Conservation (phyloP, 2,329 filamentous ascomycete species). For the Knoxdaviesia proteae region DNA sequence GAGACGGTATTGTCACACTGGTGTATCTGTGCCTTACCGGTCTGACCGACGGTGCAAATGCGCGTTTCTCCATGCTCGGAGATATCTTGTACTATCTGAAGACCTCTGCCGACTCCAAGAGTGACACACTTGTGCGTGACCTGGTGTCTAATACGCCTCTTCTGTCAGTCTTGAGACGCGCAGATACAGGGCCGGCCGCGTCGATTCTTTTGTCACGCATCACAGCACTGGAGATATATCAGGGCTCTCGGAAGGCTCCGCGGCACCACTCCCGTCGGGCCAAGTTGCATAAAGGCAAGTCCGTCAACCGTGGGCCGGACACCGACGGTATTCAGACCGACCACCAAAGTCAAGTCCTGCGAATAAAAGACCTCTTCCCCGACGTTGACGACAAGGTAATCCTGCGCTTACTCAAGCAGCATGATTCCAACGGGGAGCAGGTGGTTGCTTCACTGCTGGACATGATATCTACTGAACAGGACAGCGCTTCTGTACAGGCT, state of each 20-base stretch:
- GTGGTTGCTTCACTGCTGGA: constrained; percentile 69
- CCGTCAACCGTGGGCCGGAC: constrained; percentile 15
- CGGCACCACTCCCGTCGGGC: constrained; percentile 27
- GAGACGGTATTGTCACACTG: constrained; percentile 48
- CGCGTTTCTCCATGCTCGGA: constrained; percentile 53
- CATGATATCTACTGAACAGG: constrained; percentile 8
- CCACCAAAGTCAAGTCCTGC: constrained; percentile 64
- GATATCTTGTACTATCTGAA: constrained; percentile 75
- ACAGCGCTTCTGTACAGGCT: neutral
- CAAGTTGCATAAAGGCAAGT: constrained; percentile 48
- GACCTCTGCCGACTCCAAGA: constrained; percentile 42
- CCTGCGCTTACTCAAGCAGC: constrained; percentile 58
- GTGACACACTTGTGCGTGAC: constrained; percentile 59
- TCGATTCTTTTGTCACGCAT: constrained; percentile 39
- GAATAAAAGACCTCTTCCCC: constrained; percentile 85
- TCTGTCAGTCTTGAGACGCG: constrained; percentile 36
- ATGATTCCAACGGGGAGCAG: constrained; percentile 54
- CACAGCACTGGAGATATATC: constrained; percentile 36
- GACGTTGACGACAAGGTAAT: constrained; percentile 71
- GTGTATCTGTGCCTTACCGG: constrained; percentile 57
- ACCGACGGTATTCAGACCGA: constrained; percentile 18
- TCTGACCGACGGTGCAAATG: constrained; percentile 41
- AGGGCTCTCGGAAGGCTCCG: constrained; percentile 28
- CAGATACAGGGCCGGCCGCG: constrained; percentile 25
- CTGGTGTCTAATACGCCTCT: constrained; percentile 65